Evolutionary conservation across 2,329 filamentous ascomycete species (phyloP), one percentile per base, ranked within the genome.

Genomic region (Exophiala sp.): DNA sequence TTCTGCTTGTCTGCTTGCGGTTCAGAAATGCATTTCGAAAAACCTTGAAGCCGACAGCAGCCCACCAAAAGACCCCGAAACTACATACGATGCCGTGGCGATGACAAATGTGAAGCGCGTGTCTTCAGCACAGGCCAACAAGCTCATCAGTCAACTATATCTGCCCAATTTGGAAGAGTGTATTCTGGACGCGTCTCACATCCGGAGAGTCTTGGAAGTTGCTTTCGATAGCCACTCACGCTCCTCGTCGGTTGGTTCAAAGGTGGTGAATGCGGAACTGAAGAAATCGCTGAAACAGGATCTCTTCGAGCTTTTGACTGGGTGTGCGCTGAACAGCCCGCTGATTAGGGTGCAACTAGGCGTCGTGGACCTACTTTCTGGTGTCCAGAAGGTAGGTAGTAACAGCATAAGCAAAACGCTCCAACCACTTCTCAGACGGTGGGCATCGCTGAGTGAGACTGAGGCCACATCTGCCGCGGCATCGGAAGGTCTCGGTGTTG

Each of bases 111-210:
- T 49, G n/a, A 57, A 54, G 35, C 45, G 42, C 4, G 19, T 57
- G n/a, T 14, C 45, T 14, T n/a, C 48, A n/a, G 14, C 41, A 7
- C 48, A 54, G 11, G 43, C 43, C 1, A 70, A 76, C 37, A 82
- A 79, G 50, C 68, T 94, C 16, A 63, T 93, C 1, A 75, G 80
- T 16, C 73, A 79, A 16, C 74, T 85, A 30, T 68, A 96, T n/a
- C 66, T 88, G 16, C 87, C 87, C 0, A 79, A 78, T 1, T 70
- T 95, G 8, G 90, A 96, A 67, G 93, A 96, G 67, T 94, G 85
- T 62, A 76, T 91, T 2, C 79, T 96, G 58, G 89, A 97, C 63
- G 72, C 80, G 2, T 79, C 77, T 22, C 83, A 93, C 53, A 75
- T 95, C 38, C 71, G 77, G 21, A 78, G 79, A 16, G 76, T 83